Conservation (phyloP, 2,329 filamentous ascomycete species). For the Tolypocladium guangdongense region DNA sequence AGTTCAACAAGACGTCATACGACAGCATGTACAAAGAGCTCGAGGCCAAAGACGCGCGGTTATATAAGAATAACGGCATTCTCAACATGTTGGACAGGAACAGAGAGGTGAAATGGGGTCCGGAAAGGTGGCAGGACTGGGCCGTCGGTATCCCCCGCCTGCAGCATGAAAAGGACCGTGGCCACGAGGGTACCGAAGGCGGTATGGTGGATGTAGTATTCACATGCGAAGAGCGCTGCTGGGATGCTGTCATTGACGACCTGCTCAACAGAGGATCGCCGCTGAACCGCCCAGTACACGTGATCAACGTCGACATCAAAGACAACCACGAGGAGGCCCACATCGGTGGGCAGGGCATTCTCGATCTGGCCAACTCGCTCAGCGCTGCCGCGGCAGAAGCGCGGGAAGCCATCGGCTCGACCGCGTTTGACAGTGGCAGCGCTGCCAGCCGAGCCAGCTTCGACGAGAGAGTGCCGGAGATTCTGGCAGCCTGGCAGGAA, state of each 20-base stretch:
- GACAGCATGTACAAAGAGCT: slow-evolving; percentile 90
- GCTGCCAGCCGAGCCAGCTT: slow-evolving; percentile 64
- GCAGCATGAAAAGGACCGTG: slow-evolving; percentile 65
- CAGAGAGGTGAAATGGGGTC: slow-evolving; percentile 83
- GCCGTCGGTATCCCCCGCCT: slow-evolving; percentile 73
- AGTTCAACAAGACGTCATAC: slow-evolving; percentile 96
- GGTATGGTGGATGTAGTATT: slow-evolving; percentile 91
- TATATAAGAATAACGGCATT: slow-evolving; percentile 88
- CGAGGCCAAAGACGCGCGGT: slow-evolving; percentile 67
- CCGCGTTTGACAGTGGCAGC: slow-evolving; percentile 59
- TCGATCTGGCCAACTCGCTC: slow-evolving; percentile 78
- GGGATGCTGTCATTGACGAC: slow-evolving; percentile 95
- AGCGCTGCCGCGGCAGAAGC: slow-evolving; percentile 75
- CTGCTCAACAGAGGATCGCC: slow-evolving; percentile 74
- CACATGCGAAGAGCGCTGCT: slow-evolving; percentile 95
- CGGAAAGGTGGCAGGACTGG: slow-evolving; percentile 98
- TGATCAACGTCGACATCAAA: slow-evolving; percentile 97
- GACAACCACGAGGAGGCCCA: slow-evolving; percentile 97
- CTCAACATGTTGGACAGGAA: slow-evolving; percentile 95
- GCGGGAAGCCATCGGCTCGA: slow-evolving; percentile 50
- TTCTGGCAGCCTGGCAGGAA: slow-evolving; percentile 89
- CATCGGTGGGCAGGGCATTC: slow-evolving; percentile 79
- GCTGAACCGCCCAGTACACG: slow-evolving; percentile 86
- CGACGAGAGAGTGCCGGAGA: slow-evolving; percentile 86
- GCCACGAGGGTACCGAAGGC: slow-evolving; percentile 70